These are phyloP conservation scores for Sporopachydermia lactativora DNA, from an alignment of 805 yeast species.

Conservation along the genomic window DNA sequence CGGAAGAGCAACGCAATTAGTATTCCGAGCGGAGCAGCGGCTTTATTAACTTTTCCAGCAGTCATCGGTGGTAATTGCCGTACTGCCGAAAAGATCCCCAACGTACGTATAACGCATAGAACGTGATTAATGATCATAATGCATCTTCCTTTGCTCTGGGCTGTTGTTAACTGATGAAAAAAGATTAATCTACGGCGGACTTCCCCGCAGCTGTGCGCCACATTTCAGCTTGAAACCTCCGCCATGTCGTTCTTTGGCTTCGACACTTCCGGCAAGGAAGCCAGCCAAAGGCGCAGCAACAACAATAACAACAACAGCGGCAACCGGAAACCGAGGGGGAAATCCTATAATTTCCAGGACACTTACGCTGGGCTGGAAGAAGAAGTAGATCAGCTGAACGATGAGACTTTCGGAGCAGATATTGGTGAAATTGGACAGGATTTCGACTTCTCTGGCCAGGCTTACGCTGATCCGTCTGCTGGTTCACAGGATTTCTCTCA, in stretches of 20 bases:
- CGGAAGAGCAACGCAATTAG: too few relatives aligned
- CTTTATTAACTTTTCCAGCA: too few relatives aligned
- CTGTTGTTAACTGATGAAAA: too few relatives aligned
- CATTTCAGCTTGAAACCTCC: too few relatives aligned
- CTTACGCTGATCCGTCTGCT: slow-evolving; percentile 27
- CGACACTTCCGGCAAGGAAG: slow-evolving; percentile 28
- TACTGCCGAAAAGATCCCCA: too few relatives aligned
- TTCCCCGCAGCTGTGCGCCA: too few relatives aligned
- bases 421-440: slow-evolving; percentile 38
- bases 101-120: too few relatives aligned
- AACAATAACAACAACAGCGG: slow-evolving; percentile 13
- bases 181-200: too few relatives aligned
- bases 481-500: slow-evolving; percentile 16
- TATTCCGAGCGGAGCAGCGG: too few relatives aligned
- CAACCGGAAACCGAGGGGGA: slow-evolving; percentile 12
- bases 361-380: slow-evolving; percentile 53
- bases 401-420: slow-evolving; percentile 57
- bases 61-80: too few relatives aligned
- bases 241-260: slow-evolving; percentile 64
- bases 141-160: too few relatives aligned
- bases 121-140: too few relatives aligned
- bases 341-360: slow-evolving; percentile 64
- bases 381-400: slow-evolving; percentile 68
- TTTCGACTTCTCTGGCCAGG: slow-evolving; percentile 43
- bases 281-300: slow-evolving; percentile 19